Evolutionary conservation across 2,329 filamentous ascomycete genomes (phyloP).

Genomic region (Coniella vitis): DNA sequence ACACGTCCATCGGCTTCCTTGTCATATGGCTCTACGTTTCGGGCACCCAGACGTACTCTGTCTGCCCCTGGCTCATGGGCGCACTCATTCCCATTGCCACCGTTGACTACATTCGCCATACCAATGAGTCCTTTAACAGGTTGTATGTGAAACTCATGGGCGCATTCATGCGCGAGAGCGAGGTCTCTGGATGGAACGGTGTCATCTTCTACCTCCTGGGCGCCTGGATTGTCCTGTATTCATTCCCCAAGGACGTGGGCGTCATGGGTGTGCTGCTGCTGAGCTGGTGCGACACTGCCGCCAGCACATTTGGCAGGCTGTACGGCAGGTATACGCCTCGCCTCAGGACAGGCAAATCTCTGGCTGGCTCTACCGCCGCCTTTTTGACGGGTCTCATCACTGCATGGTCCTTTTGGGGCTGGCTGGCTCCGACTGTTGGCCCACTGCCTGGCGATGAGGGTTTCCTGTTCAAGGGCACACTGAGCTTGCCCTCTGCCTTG

Average conservation of each 20-base stretch:
- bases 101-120: conserved; percentile 76
- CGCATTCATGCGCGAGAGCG: conserved; percentile 93
- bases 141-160: conserved; percentile 80
- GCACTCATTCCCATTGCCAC: conserved; percentile 78
- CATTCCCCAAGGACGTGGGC: conserved; percentile 88
- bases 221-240: conserved; percentile 75
- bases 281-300: conserved; percentile 97
- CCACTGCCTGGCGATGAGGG: conserved; percentile 62
- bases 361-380: conserved; percentile 82
- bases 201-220: conserved; percentile 96
- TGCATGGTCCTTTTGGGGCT: conserved; percentile 83
- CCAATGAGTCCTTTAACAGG: conserved; percentile 72
- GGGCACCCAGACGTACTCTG: conserved; percentile 67
- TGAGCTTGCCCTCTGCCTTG: conserved; percentile 60
- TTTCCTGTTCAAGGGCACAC: conserved; percentile 74
- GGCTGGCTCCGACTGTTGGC: conserved; percentile 63
- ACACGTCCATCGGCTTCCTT: conserved; percentile 95
- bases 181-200: conserved; percentile 90
- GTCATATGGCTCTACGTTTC: conserved; percentile 78
- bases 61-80: conserved; percentile 77
- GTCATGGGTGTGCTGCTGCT: conserved; percentile 84
- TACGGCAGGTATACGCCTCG: conserved; percentile 86
- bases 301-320: conserved; percentile 84
- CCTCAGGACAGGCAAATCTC: conserved; percentile 79
- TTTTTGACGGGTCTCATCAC: conserved; percentile 77